Conservation (phyloP, 257 asterid genomes). For the Nicotiana otophora region DNA sequence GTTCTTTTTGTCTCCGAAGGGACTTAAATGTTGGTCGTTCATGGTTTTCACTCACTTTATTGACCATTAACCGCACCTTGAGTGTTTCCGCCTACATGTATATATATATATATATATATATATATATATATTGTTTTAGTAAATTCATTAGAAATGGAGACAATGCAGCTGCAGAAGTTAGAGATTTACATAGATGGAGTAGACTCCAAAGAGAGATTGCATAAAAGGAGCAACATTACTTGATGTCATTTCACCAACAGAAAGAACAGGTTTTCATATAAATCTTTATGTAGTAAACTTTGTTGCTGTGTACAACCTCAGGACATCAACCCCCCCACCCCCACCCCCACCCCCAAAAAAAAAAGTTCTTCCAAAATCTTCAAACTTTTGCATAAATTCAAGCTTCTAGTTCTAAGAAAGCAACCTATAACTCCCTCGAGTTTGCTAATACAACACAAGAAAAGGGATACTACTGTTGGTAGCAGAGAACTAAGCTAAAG, state of each 20-base stretch:
- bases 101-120: no score
- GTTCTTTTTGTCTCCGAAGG: neutral
- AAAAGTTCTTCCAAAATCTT: neutral
- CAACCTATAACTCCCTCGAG: no score
- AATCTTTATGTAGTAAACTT: neutral
- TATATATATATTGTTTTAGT: no score
- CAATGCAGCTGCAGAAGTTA: neutral
- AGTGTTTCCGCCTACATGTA: neutral
- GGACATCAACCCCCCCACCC: no score
- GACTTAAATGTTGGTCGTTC: neutral
- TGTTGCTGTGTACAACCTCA: neutral
- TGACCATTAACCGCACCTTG: neutral
- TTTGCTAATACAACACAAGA: no score
- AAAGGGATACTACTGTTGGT: no score
- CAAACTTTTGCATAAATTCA: neutral
- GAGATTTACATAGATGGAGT: no score
- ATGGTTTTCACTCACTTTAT: neutral
- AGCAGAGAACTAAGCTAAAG: no score
- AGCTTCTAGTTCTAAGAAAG: no score
- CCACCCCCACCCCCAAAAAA: neutral
- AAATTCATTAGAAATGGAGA: neutral
- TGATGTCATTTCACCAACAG: neutral
- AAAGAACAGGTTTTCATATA: neutral
- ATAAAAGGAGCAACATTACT: neutral
- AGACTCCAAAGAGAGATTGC: neutral